Base-by-base conservation (phyloP, 2,329 filamentous ascomycete genomes). In the Tetracladium maxilliforme region DNA sequence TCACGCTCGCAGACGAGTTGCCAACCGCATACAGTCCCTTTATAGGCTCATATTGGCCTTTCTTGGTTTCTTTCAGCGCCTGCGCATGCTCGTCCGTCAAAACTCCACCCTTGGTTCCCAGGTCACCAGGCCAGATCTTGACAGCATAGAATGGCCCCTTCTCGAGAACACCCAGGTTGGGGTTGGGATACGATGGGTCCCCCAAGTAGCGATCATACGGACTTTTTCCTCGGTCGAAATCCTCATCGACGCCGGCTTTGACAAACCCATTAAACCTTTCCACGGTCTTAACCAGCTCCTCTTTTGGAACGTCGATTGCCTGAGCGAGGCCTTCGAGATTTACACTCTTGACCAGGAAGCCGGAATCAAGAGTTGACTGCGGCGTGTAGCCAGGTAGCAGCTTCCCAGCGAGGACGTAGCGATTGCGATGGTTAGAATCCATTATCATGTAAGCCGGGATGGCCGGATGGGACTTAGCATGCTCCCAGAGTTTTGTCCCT, bases 101-200 rank as follows among this genome's bases (percentile, higher is more conserved):
- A 4, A 54, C 27, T 4, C 50, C 48, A 6, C 48, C 46, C 33
- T 49, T 51, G 11, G 47, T 53, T 4, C 49, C 45, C n/a, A 51
- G 29, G 29, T 53, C 44, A 9, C 50, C 48, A 7, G 51, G 48
- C 23, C 35, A 48, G 5, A 52, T 28, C 16, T 35, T 39, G n/a
- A 45, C 29, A 0, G 49, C 49, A 29, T 45, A 49, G 30, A 48
- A 48, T 8, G 44, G 47, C 2, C 30, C 32, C 21, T 35, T 37
- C 6, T 29, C 34, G 16, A 49, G 33, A 10, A 35, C 24, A 6
- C 43, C 43, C 17, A 51, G 38, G 34, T 43, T 47, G 3, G 38
- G 41, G 28, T 49, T 48, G 9, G 39, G 39, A 14, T 35, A 32
- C 6, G 26, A 30, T 4, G 46, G 36, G 31, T 51, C 46, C 10